phyloP scores from a whole-genome alignment of 352 stramenopile species.

The Pythium scleroteichum region DNA sequence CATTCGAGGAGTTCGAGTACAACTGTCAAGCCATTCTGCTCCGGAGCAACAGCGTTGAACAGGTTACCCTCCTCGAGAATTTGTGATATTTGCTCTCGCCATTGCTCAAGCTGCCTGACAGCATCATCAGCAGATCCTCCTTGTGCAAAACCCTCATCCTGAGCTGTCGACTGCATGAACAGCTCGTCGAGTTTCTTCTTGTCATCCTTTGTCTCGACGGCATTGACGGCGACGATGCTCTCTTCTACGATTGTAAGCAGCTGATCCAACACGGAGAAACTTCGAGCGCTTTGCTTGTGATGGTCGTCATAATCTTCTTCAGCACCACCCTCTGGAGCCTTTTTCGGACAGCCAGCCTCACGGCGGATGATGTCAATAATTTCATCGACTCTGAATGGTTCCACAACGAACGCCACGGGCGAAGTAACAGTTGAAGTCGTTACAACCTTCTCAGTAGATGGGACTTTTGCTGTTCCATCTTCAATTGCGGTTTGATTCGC shows the following conservation, averaged over 20 bases:
- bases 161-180: slow-evolving; percentile 31
- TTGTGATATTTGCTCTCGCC: slow-evolving; percentile 62
- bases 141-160: slow-evolving; percentile 12
- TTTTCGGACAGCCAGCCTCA: slow-evolving; percentile 65
- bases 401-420: slow-evolving; percentile 13
- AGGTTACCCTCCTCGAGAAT: slow-evolving; percentile 61
- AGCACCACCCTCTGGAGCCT: slow-evolving; percentile 2
- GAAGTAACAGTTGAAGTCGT: background rate
- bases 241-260: slow-evolving; percentile 65
- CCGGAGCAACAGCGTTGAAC: slow-evolving; percentile 66
- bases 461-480: background rate
- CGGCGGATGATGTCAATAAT: slow-evolving; percentile 73
- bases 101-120: slow-evolving; percentile 71
- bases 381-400: slow-evolving; percentile 37
- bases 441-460: slow-evolving; percentile 4
- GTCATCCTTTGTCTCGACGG: slow-evolving; percentile 70
- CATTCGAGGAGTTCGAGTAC: slow-evolving; percentile 74
- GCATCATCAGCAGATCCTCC: slow-evolving; percentile 52
- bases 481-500: background rate
- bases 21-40: slow-evolving; percentile 46
- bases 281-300: slow-evolving; percentile 20
- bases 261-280: slow-evolving; percentile 50
- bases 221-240: slow-evolving; percentile 60
- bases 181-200: slow-evolving; percentile 67
- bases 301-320: slow-evolving; percentile 25